Evolutionary conservation across 768 basidiomycete species (phyloP), one percentile per base, ranked within the genome.

Genomic region (Boletus subparvulus): DNA sequence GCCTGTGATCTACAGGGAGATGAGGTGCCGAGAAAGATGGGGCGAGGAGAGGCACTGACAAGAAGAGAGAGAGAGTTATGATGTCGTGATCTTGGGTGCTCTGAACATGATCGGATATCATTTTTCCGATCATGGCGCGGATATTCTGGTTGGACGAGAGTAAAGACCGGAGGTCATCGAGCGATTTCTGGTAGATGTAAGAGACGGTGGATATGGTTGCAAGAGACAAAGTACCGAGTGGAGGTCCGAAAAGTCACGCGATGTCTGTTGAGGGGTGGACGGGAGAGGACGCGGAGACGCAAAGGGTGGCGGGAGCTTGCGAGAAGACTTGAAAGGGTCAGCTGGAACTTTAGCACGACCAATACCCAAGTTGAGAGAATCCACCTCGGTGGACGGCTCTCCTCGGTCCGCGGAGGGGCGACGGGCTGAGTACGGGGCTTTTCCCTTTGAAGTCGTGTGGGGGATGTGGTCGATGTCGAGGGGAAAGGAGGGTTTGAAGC

Each of bases 11-110:
- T 80, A 21, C 7, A 45, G 36, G n/a, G 58, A 37, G 6, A 28
- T 54, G 30, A 53, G 48, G 24, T 12, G 26, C 13, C 9, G 4
- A 46, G 10, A 32, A 13, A 21, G 41, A 35, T 6, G 17, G 16
- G 0, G 12, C 9, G 28, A 26, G 24, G n/a, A 32, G 44, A 4
- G 33, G 26, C 0, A 61, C 70, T 28, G 54, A 83, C 83, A 74
- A 71, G 54, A 75, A 69, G 3, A 64, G 62, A 30, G 81, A 76
- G n/a, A 82, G 69, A 2, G 73, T 50, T 8, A 74, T 56, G 17
- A 81, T 69, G 39, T 84, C 83, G 13, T 60, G 58, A 19, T 54
- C 48, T 9, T 56, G 55, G 5, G 56, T 44, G 35, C 59, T 62
- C 19, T 67, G 44, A 60, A 73, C 40, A 42, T 69, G 67, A 3